Evolutionary conservation across 2,329 filamentous ascomycete species (phyloP), one percentile per base, ranked within the genome.

Genomic region (Beauveria sp.): DNA sequence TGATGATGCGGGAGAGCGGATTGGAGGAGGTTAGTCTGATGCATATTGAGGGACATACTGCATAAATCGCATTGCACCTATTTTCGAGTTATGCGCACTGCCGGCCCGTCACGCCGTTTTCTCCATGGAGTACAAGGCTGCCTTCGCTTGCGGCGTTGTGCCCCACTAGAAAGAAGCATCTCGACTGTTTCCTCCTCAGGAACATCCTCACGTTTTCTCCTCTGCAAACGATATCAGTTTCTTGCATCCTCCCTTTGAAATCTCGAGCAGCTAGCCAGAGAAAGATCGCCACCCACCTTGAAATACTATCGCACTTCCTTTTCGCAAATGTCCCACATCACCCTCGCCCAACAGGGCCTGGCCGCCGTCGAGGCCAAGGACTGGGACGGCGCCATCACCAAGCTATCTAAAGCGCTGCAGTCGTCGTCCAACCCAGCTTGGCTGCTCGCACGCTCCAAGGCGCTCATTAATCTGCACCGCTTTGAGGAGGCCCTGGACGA

Each of bases 401-500:
- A 87, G 67, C 88, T 89, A 65, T 88, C 88, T 8, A 74, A 78
- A 45, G 91, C 90, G 7, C 78, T 96, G 40, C 76, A 84, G 64
- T 80, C 80, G 14, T 86, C 88, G 0, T 79, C 78, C 45, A 91
- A 90, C 3, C 89, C 91, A 1, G 76, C 83, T 54, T 97, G 95
- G 84, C 88, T 93, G 65, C 84, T 95, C 65, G 86, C 89, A 66
- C 90, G 93, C 22, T 89, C 91, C 5, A 91, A 87, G 48, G 91
- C 91, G 45, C 88, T 92, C 71, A 82, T 90, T 55, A 84, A 89
- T 63, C 79, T 82, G 2, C 79, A 79, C 66, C 78, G 85, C 56
- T 80, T 84, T 61, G 78, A 84, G 2, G 80, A 83, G 24, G 89
- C 91, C 1, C 82, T 95, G 50, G 78, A 77, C 45, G 89, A 93